These are phyloP conservation scores for Populus hybrid DNA, from an alignment of 441 rosid species.

Conservation along the genomic window DNA sequence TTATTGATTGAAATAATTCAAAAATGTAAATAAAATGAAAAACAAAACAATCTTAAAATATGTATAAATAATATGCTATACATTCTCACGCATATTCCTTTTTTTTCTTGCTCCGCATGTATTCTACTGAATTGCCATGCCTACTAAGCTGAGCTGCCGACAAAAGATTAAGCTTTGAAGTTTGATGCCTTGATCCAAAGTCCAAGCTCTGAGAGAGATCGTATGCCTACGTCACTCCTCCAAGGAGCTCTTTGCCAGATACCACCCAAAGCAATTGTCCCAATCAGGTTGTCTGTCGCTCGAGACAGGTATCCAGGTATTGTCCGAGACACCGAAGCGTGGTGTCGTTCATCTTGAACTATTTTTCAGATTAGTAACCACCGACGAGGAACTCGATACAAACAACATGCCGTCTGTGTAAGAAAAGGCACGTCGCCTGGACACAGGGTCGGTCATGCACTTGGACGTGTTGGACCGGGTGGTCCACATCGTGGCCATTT, in stretches of 20 bases:
- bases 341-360: neutral
- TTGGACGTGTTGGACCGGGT: neutral
- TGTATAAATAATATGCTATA: no score
- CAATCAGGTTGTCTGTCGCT: neutral
- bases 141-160: no score
- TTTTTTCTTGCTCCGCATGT: neutral
- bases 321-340: neutral
- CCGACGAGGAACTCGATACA: no score
- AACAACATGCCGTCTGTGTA: neutral
- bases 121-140: neutral
- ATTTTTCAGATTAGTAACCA: neutral
- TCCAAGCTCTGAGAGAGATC: neutral
- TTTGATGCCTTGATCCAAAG: no score
- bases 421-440: no score
- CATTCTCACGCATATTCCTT: no score
- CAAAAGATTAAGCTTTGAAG: no score
- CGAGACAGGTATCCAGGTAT: neutral
- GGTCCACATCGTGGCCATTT: neutral
- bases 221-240: no score
- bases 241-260: no score
- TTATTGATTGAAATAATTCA: no score
- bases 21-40: no score
- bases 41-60: no score
- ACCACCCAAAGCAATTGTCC: neutral
- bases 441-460: neutral